These are phyloP conservation scores for Phytophthora sp. DNA, from an alignment of 352 stramenopile species.

Conservation along the genomic window DNA sequence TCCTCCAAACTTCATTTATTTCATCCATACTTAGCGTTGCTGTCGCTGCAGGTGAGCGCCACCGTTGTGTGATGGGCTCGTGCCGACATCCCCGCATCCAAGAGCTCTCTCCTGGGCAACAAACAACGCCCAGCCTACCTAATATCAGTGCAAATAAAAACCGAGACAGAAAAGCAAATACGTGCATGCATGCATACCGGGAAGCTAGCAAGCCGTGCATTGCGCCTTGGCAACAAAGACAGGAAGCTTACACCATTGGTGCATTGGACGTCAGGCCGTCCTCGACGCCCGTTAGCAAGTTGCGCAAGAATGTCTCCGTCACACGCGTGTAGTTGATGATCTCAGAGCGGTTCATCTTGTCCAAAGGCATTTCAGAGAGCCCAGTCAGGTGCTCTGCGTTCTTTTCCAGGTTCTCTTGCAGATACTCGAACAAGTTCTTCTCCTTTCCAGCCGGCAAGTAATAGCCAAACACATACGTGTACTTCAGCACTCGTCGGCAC, in stretches of 20 bases:
- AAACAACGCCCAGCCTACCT: slow-evolving; percentile 29
- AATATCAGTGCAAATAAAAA: slow-evolving; percentile 41
- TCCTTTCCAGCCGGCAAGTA: slow-evolving; percentile 91
- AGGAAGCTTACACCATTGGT: slow-evolving; percentile 34
- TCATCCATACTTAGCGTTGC: slow-evolving; percentile 26
- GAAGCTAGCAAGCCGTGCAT: slow-evolving; percentile 16
- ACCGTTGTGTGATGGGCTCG: background rate
- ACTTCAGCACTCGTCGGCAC: slow-evolving; percentile 98
- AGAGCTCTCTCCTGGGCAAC: slow-evolving; percentile 12
- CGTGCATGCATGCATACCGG: slow-evolving; percentile 23
- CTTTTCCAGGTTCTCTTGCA: slow-evolving; percentile 95
- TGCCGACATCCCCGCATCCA: slow-evolving; percentile 6
- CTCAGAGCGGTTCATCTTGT: slow-evolving; percentile 93
- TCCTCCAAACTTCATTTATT: slow-evolving; percentile 31
- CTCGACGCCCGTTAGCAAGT: slow-evolving; percentile 91
- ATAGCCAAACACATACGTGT: slow-evolving; percentile 97
- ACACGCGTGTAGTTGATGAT: slow-evolving; percentile 96
- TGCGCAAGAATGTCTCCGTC: slow-evolving; percentile 92
- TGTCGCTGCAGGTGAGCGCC: slow-evolving; percentile 1
- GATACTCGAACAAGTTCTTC: slow-evolving; percentile 95
- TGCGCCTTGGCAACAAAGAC: slow-evolving; percentile 7
- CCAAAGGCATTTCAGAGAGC: slow-evolving; percentile 90
- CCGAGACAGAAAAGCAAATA: slow-evolving; percentile 30
- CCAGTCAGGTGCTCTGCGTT: slow-evolving; percentile 93
- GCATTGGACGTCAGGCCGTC: slow-evolving; percentile 81